These are phyloP conservation scores for Boechera retrofracta DNA, from an alignment of 345 rosid genomes.

Conservation along the genomic window DNA sequence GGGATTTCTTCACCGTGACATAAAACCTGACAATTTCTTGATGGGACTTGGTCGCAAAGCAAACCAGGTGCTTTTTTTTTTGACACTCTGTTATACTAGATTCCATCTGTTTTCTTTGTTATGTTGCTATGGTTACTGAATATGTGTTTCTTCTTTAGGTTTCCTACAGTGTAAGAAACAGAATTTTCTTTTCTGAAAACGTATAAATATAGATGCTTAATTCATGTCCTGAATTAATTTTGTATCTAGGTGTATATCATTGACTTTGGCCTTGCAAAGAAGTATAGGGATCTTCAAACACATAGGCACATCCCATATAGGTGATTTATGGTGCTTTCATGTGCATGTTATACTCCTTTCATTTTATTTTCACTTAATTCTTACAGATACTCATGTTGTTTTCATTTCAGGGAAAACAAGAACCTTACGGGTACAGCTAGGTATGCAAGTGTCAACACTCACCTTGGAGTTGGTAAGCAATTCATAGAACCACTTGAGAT, in stretches of 20 bases:
- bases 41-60: constrained; percentile 77
- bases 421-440: constrained; percentile 93
- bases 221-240: constrained; percentile 18
- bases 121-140: neutral
- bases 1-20: constrained; percentile 69
- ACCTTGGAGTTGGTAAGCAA: constrained; percentile 77
- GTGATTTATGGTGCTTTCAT: constrained; percentile 43
- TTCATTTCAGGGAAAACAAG: constrained; percentile 70
- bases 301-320: constrained; percentile 89
- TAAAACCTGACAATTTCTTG: constrained; percentile 67
- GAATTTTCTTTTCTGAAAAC: neutral
- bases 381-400: neutral
- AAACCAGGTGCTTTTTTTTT: constrained; percentile 53
- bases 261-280: constrained; percentile 91
- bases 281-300: constrained; percentile 90
- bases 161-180: constrained; percentile 1
- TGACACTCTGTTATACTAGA: constrained; percentile 10
- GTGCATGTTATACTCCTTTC: neutral
- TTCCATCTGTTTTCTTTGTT: constrained; percentile 11
- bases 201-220: neutral
- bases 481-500: constrained; percentile 16
- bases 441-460: constrained; percentile 90
- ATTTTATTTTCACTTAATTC: neutral
- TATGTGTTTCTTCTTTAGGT: constrained; percentile 16
- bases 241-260: constrained; percentile 67